Evolutionary conservation across 1,284 basidiomycete species (phyloP).

Genomic region (Cryptococcus jaspeensis): DNA sequence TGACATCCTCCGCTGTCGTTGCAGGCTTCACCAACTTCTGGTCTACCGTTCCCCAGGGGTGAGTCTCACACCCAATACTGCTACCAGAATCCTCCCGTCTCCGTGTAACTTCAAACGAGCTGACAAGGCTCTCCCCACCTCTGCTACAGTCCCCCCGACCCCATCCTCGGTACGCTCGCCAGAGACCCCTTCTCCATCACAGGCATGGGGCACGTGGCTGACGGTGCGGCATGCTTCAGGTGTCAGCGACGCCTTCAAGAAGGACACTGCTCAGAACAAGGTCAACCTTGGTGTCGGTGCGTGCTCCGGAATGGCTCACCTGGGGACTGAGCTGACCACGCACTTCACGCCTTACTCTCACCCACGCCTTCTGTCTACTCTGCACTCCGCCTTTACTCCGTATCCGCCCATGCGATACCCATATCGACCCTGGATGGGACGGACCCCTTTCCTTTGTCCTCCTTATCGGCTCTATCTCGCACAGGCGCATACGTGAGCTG

Average conservation of each 20-base stretch:
- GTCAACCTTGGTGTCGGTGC: slow-evolving; percentile 93
- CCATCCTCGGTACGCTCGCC: slow-evolving; percentile 31
- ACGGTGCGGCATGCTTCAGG: slow-evolving; percentile 12
- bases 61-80: slow-evolving; percentile 9
- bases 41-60: slow-evolving; percentile 34
- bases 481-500: slow-evolving; percentile 39
- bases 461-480: background rate
- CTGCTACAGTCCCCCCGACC: slow-evolving; percentile 26
- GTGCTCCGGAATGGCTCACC: slow-evolving; percentile 5
- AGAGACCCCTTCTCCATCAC: background rate
- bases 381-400: background rate
- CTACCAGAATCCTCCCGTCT: background rate
- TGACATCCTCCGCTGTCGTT: background rate
- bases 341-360: background rate
- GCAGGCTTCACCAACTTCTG: slow-evolving; percentile 37
- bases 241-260: slow-evolving; percentile 58
- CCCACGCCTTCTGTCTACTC: background rate
- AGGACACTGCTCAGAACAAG: slow-evolving; percentile 81
- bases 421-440: background rate
- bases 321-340: background rate
- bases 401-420: background rate
- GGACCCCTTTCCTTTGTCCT: background rate
- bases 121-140: background rate
- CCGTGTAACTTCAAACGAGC: background rate
- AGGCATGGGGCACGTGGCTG: background rate